A percentile compares a stretch with the other conserved stretches of the same genome.
Evolutionary conservation across 208 protist species (phyloP).

Genomic region (Angomonas deanei): DNA sequence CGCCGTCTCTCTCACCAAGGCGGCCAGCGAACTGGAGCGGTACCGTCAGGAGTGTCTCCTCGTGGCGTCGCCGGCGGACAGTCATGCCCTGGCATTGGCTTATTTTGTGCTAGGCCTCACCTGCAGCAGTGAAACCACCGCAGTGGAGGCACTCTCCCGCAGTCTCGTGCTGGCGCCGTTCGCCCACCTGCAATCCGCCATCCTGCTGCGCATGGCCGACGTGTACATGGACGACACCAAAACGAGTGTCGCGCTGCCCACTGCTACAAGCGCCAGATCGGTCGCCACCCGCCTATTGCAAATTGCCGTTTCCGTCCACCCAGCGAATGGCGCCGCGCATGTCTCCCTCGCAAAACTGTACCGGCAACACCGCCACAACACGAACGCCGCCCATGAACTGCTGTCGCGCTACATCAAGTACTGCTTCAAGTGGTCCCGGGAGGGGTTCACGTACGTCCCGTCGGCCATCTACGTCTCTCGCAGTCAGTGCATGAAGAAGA

Average conservation of each 20-base stretch:
- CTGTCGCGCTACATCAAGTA: neutral
- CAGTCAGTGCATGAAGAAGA: neutral
- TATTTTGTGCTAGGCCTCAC: neutral
- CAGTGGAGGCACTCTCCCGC: neutral
- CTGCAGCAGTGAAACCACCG: neutral
- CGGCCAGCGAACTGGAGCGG: neutral
- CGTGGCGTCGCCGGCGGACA: neutral
- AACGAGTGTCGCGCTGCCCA: neutral
- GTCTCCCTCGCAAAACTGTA: neutral
- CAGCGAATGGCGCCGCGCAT: neutral
- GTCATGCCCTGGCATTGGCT: neutral
- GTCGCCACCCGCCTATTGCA: neutral
- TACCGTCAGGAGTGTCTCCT: neutral
- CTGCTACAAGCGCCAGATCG: neutral
- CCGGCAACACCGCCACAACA: neutral
- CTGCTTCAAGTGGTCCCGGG: neutral
- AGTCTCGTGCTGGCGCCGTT: neutral
- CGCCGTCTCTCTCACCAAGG: neutral
- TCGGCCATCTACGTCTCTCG: neutral
- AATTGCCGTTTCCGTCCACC: neutral
- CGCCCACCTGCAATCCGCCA: neutral
- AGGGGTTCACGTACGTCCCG: neutral
- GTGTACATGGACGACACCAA: neutral
- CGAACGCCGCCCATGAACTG: neutral
- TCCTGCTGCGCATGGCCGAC: neutral